Evolutionary conservation across 176 grass and related monocot genomes (phyloP), one percentile per base, ranked within the genome.

Genomic region (Oryza longistaminata): DNA sequence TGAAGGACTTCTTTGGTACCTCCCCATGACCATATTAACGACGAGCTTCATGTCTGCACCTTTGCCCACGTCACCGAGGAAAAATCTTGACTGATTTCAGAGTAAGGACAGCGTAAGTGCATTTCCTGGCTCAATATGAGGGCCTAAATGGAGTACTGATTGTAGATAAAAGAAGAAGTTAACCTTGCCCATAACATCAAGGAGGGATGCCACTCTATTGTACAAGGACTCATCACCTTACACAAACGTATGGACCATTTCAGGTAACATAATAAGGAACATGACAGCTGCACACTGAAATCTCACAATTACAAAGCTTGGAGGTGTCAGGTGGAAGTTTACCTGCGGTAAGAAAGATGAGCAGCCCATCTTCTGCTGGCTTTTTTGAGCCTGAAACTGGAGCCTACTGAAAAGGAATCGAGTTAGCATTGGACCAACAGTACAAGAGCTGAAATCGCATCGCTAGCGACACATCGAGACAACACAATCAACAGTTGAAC

Each of bases 11-110:
- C 19, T 40, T 66, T 31, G 13, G 53, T 74, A 98, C 96, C 93
- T 95, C 75, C 96, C 91, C 96, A 97, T 97, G 25, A 98, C 92
- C 96, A 93, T 98, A 77, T 98, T 98, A 76, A 98, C 96, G 5
- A 95, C 87, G 13, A 95, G 91, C 85, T 98, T 98, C 96, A 98
- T 98, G 49, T 91, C 90, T 35, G 96, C 93, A 68, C 93, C 93
- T 71, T 98, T 98, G 44, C 96, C 93, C 25, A 98, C 89, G 73
- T 93, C 85, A 21, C 93, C 89, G 6, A 98, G 91, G 90, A 87
- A 98, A 87, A 94, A 92, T 78, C 86, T 96, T 49, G 91, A 98
- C 90, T 92, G 83, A 9, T 81, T 81, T 82, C 70, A 86, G 58
- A 83, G 33, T n/a, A 68, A 83, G 33, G 22, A 53, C 72, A 86